Conservation (phyloP, 176 grass and related monocot species). For the Coix lacrymajobi region DNA sequence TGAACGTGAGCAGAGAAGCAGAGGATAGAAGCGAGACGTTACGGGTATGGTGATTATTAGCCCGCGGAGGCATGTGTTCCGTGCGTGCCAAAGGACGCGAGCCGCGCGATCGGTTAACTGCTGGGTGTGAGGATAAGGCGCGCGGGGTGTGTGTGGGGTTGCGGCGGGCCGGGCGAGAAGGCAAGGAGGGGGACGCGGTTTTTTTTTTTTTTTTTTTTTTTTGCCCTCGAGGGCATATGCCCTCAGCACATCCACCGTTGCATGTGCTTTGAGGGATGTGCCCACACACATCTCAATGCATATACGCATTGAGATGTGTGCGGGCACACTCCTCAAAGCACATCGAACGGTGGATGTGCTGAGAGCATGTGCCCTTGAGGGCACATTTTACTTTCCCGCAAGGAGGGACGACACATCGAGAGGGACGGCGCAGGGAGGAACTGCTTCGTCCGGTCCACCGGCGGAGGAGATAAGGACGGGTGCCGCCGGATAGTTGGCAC, state of each 20-base stretch:
- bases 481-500: not conserved
- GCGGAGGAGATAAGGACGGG: not conserved
- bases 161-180: not conserved
- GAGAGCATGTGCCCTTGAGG: too few relatives aligned
- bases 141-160: not conserved
- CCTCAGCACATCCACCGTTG: too few relatives aligned
- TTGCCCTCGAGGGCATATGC: too few relatives aligned
- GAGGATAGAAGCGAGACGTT: slow-evolving; percentile 2
- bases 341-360: too few relatives aligned
- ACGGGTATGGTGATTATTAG: slow-evolving; percentile 19
- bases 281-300: too few relatives aligned
- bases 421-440: not conserved
- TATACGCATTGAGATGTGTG: too few relatives aligned
- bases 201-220: too few relatives aligned
- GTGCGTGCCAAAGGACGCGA: too few relatives aligned
- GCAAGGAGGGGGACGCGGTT: not conserved
- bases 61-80: not conserved
- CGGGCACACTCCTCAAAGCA: too few relatives aligned
- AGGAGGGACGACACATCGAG: not conserved
- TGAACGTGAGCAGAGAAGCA: not conserved
- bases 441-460: not conserved
- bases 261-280: too few relatives aligned
- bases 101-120: not conserved
- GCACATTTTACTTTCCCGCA: too few relatives aligned
- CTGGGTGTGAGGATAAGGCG: not conserved